phyloP scores from a whole-genome alignment of 257 asterid genomes.

The Solanum tarijense region DNA sequence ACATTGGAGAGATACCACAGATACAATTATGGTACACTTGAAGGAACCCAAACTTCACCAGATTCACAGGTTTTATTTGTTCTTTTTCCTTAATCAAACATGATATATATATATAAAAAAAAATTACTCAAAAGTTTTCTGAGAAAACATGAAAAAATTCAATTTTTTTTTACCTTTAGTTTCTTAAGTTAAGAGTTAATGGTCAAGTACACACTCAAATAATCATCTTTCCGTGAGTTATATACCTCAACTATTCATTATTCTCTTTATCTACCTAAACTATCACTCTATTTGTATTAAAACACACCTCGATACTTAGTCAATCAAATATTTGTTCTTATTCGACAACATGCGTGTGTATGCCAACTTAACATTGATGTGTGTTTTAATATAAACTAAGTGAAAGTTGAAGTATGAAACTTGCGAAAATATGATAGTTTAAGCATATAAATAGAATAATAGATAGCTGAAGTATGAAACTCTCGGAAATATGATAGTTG shows the following conservation, averaged over 20 bases:
- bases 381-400: not conserved
- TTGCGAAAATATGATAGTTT: not conserved
- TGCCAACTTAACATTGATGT: not conserved
- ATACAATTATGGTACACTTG: conserved; percentile 30
- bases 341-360: rapidly evolving
- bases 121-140: not conserved
- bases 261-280: not conserved
- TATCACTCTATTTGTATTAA: not conserved
- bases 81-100: not conserved
- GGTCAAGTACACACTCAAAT: not conserved
- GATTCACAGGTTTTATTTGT: conserved; percentile 30
- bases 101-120: not conserved
- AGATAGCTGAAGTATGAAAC: not conserved
- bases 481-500: not conserved
- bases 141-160: not conserved
- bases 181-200: not conserved
- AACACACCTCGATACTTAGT: not conserved
- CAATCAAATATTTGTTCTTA: not conserved
- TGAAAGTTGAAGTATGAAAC: not conserved
- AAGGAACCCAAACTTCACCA: conserved; percentile 21
- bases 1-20: conserved; percentile 50
- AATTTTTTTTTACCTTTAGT: not conserved
- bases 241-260: not conserved
- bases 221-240: not conserved
- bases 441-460: not conserved